Base-by-base conservation (phyloP, 1,139 yeast genomes). In the Sugiyamaella japonica region DNA sequence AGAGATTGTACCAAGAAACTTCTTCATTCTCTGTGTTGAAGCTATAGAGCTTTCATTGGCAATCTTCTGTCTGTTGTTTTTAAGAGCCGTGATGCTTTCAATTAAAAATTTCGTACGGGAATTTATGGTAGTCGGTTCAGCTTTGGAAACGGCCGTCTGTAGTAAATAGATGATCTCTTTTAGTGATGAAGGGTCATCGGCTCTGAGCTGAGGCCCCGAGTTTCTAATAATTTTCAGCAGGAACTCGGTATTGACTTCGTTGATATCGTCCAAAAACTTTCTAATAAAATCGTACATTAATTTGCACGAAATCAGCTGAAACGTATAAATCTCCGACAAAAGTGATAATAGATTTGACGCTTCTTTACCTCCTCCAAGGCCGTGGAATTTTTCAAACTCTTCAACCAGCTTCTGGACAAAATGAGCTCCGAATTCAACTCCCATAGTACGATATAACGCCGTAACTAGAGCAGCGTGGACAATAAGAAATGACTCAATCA, bases 391-490 rank as follows among this genome's bases (percentile, higher is more conserved):
- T 56, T 81, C 83, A 68, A 83, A 83, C 55, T 75, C 77, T 62
- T 89, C 97, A 29, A 91, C 86, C 53, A 89, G 69, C 0, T 82
- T 77, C 67, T 95, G 99, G 37, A 91, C 76, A 60, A 90, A 86
- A 63, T 76, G 82, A 0, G 98, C 99, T 54, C 97, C 98, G 70
- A 90, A 87, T 60, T 89, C 97, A 36, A 85, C 82, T 16, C 99
- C 99, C 66, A 88, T 86, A 8, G 69, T 62, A 59, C 87, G 79
- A 71, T 87, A 90, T 29, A 93, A 69, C 0, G 96, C 86, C 15
- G 85, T 84, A 2, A 85, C 81, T 12, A 90, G 76, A 7, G 90
- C 85, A 0, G 97, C 88, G 70, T 91, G 93, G 42, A 89, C 76
- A 60, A 87, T 80, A 39, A 91, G 82, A 70, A 89, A 89, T 1